A percentile compares a stretch with the other conserved stretches of the same genome.
Conservation (phyloP, 2,329 filamentous ascomycete species). For the Sporothrix brunneoviolacea region DNA sequence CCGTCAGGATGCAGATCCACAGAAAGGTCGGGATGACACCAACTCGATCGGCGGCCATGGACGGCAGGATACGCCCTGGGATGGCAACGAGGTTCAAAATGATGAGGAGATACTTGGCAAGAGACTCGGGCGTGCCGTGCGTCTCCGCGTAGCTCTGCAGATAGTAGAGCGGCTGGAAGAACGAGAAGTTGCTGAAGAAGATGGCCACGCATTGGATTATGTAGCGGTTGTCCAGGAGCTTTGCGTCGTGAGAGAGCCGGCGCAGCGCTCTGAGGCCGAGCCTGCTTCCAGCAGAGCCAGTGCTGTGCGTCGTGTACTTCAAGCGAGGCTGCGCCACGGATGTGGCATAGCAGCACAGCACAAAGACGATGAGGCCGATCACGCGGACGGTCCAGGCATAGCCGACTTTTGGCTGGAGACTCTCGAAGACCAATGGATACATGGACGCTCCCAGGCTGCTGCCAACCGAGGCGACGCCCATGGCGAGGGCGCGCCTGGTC, state of each 20-base stretch:
- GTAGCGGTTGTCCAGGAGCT: constrained; percentile 1
- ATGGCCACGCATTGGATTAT: constrained; percentile 14
- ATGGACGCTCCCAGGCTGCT: constrained; percentile 47
- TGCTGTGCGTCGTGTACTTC: not conserved
- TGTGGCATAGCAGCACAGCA: not conserved
- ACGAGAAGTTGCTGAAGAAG: constrained; percentile 13
- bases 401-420: constrained; percentile 5
- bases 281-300: too few relatives aligned
- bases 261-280: not conserved
- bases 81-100: constrained; percentile 29
- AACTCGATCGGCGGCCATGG: constrained; percentile 26
- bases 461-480: constrained; percentile 54
- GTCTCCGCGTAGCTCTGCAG: constrained; percentile 12
- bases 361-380: constrained; percentile 13
- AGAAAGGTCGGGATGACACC: constrained; percentile 28
- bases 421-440: constrained; percentile 12
- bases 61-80: constrained; percentile 26
- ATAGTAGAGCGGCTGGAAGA: constrained; percentile 16
- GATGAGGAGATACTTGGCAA: constrained; percentile 23
- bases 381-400: constrained; percentile 15
- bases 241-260: constrained; percentile 1
- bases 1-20: constrained; percentile 22
- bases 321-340: not conserved
- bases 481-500: constrained; percentile 50
- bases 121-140: constrained; percentile 7